Percentiles rank a stretch among this genome's conserved stretches.
phyloP scores from a whole-genome alignment of 768 basidiomycete species.

The Tulasnella sp. region DNA sequence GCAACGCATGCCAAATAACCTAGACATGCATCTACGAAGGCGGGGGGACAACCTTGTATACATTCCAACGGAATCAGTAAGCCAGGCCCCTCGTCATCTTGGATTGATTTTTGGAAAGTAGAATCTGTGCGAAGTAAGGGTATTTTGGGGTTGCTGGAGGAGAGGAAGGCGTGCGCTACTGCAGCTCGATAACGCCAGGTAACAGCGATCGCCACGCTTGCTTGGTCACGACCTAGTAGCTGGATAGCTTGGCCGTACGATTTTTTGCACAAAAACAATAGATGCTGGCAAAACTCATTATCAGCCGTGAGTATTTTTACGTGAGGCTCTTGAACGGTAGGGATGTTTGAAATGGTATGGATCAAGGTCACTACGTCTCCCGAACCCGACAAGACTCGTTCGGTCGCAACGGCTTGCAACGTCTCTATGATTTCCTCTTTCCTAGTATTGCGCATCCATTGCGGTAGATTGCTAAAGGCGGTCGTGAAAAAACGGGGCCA shows the following conservation, averaged over 20 bases:
- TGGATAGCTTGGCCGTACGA: not conserved
- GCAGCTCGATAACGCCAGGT: not conserved
- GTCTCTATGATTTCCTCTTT: no score
- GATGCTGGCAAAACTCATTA: not conserved
- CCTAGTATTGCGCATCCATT: no score
- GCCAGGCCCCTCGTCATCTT: not conserved
- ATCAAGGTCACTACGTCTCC: not conserved
- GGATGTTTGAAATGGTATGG: not conserved
- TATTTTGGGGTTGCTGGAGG: not conserved
- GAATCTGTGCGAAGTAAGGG: not conserved
- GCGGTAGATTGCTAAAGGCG: no score
- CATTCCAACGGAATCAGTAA: not conserved
- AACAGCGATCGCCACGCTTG: not conserved
- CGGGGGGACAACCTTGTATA: not conserved
- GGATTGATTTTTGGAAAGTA: not conserved
- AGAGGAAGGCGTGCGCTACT: not conserved
- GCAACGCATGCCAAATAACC: not conserved
- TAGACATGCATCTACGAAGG: not conserved
- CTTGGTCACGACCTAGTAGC: not conserved
- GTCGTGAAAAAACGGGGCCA: no score
- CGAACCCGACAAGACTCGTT: not conserved
- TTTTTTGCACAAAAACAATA: not conserved
- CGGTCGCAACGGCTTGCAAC: no score
- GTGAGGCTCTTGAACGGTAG: not conserved
- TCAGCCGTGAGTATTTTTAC: not conserved